Evolutionary conservation across 495 filamentous ascomycete species (phyloP), one percentile per base, ranked within the genome.

Genomic region (Letharia lupina): DNA sequence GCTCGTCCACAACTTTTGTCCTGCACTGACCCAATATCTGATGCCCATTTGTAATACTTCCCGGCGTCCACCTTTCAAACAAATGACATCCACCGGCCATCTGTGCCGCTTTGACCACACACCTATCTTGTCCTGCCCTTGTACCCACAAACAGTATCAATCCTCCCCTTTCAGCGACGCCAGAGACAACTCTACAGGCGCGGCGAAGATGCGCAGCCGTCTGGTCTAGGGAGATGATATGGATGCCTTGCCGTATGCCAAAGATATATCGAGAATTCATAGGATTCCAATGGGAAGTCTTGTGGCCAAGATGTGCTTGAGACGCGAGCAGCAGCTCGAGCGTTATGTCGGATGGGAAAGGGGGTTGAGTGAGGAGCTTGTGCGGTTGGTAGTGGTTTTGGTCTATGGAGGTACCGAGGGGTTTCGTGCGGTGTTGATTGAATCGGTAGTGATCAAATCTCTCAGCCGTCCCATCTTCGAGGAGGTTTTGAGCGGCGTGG

Each of bases 261-360:
- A 89, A 93, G 76, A 98, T 98, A 78, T 98, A 98, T 48, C 91
- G 87, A 60, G 90, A 86, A 80, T 98, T 98, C 48, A 86, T 86
- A 18, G 95, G 93, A 79, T 98, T 95, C 94, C 94, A 98, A 64
- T 92, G 85, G 58, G 91, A 91, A 4, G 90, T 94, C 70, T 88
- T 82, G 79, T 98, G 94, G 66, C 94, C 94, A 73, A 98, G 84
- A 79, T 98, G 94, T 40, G 86, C 86, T 75, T 96, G 91, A 13
- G 88, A 87, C 35, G 94, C 93, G 78, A 98, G 87, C 69, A 98
- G 86, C 62, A 96, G 83, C 79, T 96, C 92, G 64, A 98, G 87
- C 64, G 91, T 91, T 58, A 96, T 84, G 69, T 97, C 88, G 70
- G 84, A 79, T 35, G 91, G 87, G 23, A 78, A 75, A 7, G 91